phyloP scores from a whole-genome alignment of 352 stramenopile species.

The Globisporangium mamillatum region DNA sequence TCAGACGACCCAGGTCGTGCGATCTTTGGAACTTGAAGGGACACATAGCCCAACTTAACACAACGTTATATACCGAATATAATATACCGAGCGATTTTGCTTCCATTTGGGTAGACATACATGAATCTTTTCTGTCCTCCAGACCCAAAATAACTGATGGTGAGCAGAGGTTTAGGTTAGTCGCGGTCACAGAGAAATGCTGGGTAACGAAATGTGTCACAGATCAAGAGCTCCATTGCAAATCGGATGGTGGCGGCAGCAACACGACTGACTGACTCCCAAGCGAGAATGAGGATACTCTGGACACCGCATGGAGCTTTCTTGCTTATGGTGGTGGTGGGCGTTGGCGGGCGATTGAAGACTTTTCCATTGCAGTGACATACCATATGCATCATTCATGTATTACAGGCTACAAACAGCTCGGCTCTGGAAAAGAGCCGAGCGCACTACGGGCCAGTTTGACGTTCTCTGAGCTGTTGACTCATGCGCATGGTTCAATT shows the following conservation, averaged over 20 bases:
- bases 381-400: no score
- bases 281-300: no score
- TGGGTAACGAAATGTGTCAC: not conserved
- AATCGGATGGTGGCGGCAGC: conserved; percentile 9
- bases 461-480: not conserved
- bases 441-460: not conserved
- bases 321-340: no score
- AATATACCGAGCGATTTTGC: not conserved
- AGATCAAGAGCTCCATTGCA: not conserved
- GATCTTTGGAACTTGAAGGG: not conserved
- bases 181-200: not conserved
- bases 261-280: not conserved
- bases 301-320: no score
- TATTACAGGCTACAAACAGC: not conserved
- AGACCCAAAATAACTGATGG: not conserved
- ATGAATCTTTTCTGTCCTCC: not conserved
- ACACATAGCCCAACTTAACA: not conserved
- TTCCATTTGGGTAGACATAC: not conserved
- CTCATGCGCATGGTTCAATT: not conserved
- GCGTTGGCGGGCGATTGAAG: not conserved
- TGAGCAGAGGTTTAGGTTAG: not conserved
- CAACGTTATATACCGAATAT: not conserved
- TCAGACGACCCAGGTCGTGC: not conserved
- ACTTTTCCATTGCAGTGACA: not conserved
- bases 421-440: not conserved